These are phyloP conservation scores for Fraxinus velutina DNA, from an alignment of 305 asterid species.

Conservation along the genomic window DNA sequence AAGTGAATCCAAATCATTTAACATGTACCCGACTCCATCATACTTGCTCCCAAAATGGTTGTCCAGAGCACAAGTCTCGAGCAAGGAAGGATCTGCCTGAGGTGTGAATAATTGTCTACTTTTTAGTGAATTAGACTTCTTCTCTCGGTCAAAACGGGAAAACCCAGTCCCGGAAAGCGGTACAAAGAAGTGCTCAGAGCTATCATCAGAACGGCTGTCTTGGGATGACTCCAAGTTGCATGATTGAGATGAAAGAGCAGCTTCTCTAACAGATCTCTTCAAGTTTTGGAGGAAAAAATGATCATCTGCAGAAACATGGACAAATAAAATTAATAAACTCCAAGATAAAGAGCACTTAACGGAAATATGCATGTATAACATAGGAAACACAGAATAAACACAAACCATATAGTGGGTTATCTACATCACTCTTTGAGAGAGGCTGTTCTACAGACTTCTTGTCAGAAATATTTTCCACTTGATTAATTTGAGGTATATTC, in stretches of 20 bases:
- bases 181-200: slow-evolving; percentile 88
- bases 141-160: slow-evolving; percentile 54
- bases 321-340: slow-evolving; percentile 16
- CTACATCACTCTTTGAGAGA: slow-evolving; percentile 37
- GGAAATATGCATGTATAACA: not conserved
- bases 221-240: slow-evolving; percentile 65
- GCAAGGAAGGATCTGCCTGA: slow-evolving; percentile 62
- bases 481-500: slow-evolving; percentile 47
- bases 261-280: slow-evolving; percentile 92
- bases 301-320: slow-evolving; percentile 54
- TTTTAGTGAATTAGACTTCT: slow-evolving; percentile 46
- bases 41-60: slow-evolving; percentile 52
- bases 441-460: slow-evolving; percentile 51
- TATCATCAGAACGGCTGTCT: slow-evolving; percentile 79
- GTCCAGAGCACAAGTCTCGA: slow-evolving; percentile 42
- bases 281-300: slow-evolving; percentile 64
- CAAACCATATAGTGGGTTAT: slow-evolving; percentile 61
- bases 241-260: slow-evolving; percentile 68
- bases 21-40: slow-evolving; percentile 51
- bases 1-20: slow-evolving; percentile 68
- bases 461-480: slow-evolving; percentile 48
- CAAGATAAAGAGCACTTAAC: not conserved
- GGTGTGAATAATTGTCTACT: slow-evolving; percentile 53
- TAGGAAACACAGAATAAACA: slow-evolving; percentile 25
- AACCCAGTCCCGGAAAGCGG: slow-evolving; percentile 69